Percentiles rank a stretch among this genome's conserved stretches.
Conservation (phyloP, 208 protist species). For the Histomonas meleagridis region DNA sequence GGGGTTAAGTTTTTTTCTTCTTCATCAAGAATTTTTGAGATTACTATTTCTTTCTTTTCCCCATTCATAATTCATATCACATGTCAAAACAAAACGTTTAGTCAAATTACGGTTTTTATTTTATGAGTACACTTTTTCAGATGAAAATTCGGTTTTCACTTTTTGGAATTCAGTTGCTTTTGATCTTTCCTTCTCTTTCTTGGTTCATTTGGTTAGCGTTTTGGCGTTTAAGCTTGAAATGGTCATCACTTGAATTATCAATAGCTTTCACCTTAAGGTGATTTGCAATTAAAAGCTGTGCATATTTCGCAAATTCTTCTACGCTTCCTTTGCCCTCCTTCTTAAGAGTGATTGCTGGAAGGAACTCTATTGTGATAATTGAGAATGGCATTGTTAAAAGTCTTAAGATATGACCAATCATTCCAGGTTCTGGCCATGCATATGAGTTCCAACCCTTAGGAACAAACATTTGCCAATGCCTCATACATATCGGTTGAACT, state of each 20-base stretch:
- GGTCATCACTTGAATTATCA: not conserved
- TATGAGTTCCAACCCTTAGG: constrained; percentile 5
- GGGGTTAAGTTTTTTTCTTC: too few relatives aligned
- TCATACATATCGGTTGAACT: not conserved
- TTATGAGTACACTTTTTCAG: too few relatives aligned
- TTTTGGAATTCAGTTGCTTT: too few relatives aligned
- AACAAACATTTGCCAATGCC: not conserved
- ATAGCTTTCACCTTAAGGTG: not conserved
- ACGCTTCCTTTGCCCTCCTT: not conserved
- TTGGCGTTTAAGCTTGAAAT: not conserved
- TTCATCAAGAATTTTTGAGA: too few relatives aligned
- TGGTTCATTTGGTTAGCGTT: too few relatives aligned
- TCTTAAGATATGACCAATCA: not conserved
- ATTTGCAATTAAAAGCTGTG: not conserved
- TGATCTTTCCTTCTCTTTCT: too few relatives aligned
- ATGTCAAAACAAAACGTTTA: too few relatives aligned
- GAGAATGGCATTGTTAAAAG: not conserved
- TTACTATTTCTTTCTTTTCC: too few relatives aligned
- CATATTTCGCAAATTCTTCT: not conserved
- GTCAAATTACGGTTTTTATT: too few relatives aligned
- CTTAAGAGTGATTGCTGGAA: not conserved
- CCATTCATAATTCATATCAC: too few relatives aligned
- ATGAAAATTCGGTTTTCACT: too few relatives aligned
- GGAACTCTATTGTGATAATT: not conserved
- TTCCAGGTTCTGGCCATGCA: not conserved